These are phyloP conservation scores for Camelina laxa DNA, from an alignment of 345 rosid species.

Conservation along the genomic window DNA sequence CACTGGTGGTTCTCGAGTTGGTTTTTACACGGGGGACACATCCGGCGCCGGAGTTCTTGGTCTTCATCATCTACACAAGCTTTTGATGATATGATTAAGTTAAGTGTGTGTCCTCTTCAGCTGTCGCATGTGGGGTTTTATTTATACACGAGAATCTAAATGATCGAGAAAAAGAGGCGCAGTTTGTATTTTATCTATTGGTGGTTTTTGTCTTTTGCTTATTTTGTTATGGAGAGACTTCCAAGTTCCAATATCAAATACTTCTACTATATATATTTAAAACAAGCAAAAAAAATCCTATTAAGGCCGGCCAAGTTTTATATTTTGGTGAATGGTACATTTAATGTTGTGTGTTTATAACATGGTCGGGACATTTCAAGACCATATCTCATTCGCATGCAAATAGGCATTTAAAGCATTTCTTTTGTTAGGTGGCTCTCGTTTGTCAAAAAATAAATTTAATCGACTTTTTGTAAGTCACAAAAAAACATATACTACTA, in stretches of 20 bases:
- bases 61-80: slow-evolving; percentile 32
- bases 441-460: neutral
- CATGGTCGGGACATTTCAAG: slow-evolving; percentile 45
- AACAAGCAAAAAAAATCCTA: neutral
- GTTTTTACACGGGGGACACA: slow-evolving; percentile 62
- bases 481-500: slow-evolving; percentile 2
- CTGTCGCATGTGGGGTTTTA: slow-evolving; percentile 31
- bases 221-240: neutral
- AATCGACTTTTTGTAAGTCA: neutral
- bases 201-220: slow-evolving; percentile 30
- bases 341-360: slow-evolving; percentile 35
- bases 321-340: slow-evolving; percentile 25
- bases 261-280: too few species aligned
- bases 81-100: neutral
- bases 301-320: neutral
- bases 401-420: slow-evolving; percentile 20
- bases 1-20: slow-evolving; percentile 15
- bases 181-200: neutral
- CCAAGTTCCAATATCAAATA: slow-evolving; percentile 20
- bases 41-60: slow-evolving; percentile 36
- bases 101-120: slow-evolving; percentile 22
- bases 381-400: slow-evolving; percentile 34
- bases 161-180: slow-evolving; percentile 15
- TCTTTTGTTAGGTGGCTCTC: slow-evolving; percentile 32
- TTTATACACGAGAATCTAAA: slow-evolving; percentile 30